Percentiles rank a stretch among this genome's conserved stretches.
Conservation (phyloP, 306 rosid species). For the Trifolium fragiferum region DNA sequence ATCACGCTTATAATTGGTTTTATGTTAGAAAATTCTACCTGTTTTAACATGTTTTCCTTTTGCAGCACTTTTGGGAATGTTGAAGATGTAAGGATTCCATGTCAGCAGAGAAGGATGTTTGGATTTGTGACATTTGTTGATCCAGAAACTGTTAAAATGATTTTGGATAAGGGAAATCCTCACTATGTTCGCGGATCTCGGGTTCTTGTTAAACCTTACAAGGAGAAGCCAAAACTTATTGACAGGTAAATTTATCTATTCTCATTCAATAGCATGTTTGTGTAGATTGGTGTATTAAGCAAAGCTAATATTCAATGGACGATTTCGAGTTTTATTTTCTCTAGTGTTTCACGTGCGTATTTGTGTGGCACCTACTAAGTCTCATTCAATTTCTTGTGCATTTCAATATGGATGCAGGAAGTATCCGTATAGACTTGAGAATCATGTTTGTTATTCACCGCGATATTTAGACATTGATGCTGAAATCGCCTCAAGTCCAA, state of each 20-base stretch:
- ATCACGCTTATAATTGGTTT: conserved; percentile 13
- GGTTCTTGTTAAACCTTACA: conserved; percentile 84
- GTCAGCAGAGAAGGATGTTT: conserved; percentile 82
- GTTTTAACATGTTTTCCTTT: conserved; percentile 25
- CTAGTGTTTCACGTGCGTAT: not conserved
- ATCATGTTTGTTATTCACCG: conserved; percentile 43
- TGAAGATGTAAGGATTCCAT: conserved; percentile 90
- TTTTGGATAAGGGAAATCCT: conserved; percentile 73
- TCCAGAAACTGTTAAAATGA: conserved; percentile 68
- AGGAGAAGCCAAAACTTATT: conserved; percentile 73
- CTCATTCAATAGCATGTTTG: not conserved
- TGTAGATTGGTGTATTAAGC: not conserved
- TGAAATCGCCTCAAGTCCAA: conserved; percentile 59
- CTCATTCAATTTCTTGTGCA: conserved; percentile 12
- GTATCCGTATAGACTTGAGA: conserved; percentile 60
- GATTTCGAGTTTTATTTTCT: not conserved
- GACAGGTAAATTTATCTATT: conserved; percentile 52
- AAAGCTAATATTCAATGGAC: not conserved
- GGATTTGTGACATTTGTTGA: conserved; percentile 83
- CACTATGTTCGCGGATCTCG: conserved; percentile 77
- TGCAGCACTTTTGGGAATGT: conserved; percentile 70
- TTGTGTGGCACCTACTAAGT: not conserved
- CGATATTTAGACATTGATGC: conserved; percentile 50
- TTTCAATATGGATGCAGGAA: no score
- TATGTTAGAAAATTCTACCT: not conserved